Conservation (phyloP, 768 basidiomycete species). For the Serendipita indica region DNA sequence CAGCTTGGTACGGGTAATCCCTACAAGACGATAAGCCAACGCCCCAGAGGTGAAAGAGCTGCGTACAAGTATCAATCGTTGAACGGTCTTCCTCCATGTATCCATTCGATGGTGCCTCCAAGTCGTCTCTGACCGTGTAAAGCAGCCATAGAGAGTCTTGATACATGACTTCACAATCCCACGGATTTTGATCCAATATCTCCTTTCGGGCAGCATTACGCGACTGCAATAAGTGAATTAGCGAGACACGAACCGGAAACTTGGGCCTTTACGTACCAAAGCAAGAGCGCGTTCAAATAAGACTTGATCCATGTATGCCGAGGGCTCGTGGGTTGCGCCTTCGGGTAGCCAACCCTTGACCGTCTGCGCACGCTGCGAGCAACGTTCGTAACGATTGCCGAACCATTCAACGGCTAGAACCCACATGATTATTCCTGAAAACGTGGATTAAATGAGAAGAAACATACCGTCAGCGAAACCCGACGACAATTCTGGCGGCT, state of each 20-base stretch:
- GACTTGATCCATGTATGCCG: constrained; percentile 75
- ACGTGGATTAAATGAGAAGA: constrained; percentile 12
- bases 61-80: constrained; percentile 61
- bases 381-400: constrained; percentile 85
- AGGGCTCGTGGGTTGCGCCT: constrained; percentile 61
- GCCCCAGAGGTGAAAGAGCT: constrained; percentile 11
- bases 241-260: constrained; percentile 1
- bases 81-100: constrained; percentile 71
- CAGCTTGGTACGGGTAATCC: constrained; percentile 76
- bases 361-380: constrained; percentile 77
- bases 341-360: constrained; percentile 80
- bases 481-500: constrained; percentile 52
- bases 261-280: constrained; percentile 38
- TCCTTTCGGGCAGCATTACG: constrained; percentile 87
- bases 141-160: constrained; percentile 92
- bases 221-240: constrained; percentile 38
- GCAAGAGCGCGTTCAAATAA: constrained; percentile 84
- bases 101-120: constrained; percentile 65
- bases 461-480: constrained; percentile 64
- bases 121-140: constrained; percentile 80
- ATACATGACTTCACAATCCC: constrained; percentile 86
- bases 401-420: constrained; percentile 70
- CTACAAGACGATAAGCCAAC: constrained; percentile 23
- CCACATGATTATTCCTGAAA: not conserved
- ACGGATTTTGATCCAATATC: constrained; percentile 59